Conservation (phyloP, 2,329 filamentous ascomycete genomes). For the Stemphylium vesicarium region DNA sequence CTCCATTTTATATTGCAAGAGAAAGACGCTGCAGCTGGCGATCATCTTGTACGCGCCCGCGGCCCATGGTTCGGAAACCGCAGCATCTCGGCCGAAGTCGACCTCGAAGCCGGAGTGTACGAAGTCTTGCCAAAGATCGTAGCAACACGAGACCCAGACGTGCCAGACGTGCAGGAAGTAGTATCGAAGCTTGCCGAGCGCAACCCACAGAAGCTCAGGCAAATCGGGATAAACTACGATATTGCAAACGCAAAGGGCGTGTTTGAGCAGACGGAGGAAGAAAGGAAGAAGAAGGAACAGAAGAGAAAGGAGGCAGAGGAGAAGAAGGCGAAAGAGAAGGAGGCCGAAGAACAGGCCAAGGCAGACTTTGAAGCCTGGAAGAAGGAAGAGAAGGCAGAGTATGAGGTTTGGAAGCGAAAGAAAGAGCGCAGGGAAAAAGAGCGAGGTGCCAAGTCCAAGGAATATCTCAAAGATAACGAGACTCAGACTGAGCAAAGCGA, state of each 20-base stretch:
- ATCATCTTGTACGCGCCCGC: slow-evolving; percentile 61
- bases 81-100: slow-evolving; percentile 76
- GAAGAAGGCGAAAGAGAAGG: slow-evolving; percentile 36
- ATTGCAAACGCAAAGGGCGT: slow-evolving; percentile 71
- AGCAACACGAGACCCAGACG: slow-evolving; percentile 60
- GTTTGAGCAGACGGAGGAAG: slow-evolving; percentile 56
- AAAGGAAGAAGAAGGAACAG: slow-evolving; percentile 50
- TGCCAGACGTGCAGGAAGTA: slow-evolving; percentile 67
- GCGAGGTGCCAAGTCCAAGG: slow-evolving; percentile 1
- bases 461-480: not conserved
- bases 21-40: slow-evolving; percentile 54
- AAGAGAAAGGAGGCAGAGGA: slow-evolving; percentile 44
- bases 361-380: slow-evolving; percentile 43
- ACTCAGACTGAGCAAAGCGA: not conserved
- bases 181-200: slow-evolving; percentile 52
- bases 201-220: slow-evolving; percentile 62
- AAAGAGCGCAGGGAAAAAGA: slow-evolving; percentile 18
- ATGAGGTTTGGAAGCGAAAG: slow-evolving; percentile 31
- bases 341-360: slow-evolving; percentile 41
- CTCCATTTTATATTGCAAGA: slow-evolving; percentile 65
- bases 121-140: slow-evolving; percentile 75
- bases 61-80: slow-evolving; percentile 66
- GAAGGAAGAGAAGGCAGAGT: slow-evolving; percentile 36
- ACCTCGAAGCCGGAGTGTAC: slow-evolving; percentile 75
- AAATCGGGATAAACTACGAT: slow-evolving; percentile 72